These are phyloP conservation scores for Cladosporium oxysporum DNA, from an alignment of 2,329 filamentous ascomycete genomes.

Conservation along the genomic window DNA sequence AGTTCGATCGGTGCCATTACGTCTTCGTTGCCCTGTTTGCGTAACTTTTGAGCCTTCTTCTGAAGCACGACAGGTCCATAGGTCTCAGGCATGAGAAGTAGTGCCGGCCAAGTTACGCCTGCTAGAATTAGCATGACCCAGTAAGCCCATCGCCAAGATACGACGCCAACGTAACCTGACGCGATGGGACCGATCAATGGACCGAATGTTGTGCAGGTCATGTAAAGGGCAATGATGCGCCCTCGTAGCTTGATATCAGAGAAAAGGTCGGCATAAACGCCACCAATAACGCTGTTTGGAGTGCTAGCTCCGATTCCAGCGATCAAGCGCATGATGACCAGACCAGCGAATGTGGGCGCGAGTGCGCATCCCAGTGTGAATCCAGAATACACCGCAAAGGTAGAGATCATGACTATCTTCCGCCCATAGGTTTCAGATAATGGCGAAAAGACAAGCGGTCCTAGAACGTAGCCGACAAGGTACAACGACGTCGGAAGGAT, in stretches of 20 bases:
- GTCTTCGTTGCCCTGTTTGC: constrained; percentile 52
- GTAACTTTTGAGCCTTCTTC: constrained; percentile 55
- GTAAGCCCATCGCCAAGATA: constrained; percentile 71
- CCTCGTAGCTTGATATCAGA: constrained; percentile 58
- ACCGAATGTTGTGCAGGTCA: constrained; percentile 67
- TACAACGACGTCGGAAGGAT: constrained; percentile 54
- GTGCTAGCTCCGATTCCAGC: constrained; percentile 48
- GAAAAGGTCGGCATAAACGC: constrained; percentile 68
- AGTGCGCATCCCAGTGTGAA: constrained; percentile 50
- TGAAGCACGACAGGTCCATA: constrained; percentile 49
- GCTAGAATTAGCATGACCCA: constrained; percentile 71
- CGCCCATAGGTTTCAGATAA: constrained; percentile 49
- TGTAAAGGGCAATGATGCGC: constrained; percentile 63
- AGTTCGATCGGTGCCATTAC: constrained; percentile 65
- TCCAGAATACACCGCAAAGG: constrained; percentile 50
- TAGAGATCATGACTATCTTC: constrained; percentile 50
- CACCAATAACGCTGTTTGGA: constrained; percentile 56
- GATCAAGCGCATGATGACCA: constrained; percentile 48
- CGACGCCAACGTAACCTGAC: constrained; percentile 61
- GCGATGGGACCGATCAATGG: constrained; percentile 68
- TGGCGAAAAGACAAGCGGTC: constrained; percentile 48
- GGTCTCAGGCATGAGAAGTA: constrained; percentile 61
- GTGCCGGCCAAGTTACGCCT: constrained; percentile 58
- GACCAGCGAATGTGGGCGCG: constrained; percentile 45
- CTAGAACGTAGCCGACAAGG: constrained; percentile 51